Evolutionary conservation across 1,139 yeast genomes (phyloP).

Genomic region (Yamadazyma epiphylla): DNA sequence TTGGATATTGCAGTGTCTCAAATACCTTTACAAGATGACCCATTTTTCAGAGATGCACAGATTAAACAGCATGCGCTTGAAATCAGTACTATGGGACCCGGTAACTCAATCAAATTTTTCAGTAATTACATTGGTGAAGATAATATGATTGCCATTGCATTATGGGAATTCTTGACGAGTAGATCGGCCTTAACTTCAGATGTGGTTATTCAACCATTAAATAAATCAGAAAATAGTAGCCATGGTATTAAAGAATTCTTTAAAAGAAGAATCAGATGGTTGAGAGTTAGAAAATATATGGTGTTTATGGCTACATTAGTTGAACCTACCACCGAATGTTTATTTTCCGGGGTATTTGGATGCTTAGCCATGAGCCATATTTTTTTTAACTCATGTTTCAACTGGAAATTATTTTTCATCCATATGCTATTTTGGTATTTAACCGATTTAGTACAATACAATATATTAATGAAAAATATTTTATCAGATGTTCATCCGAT

Average conservation of each 20-base stretch:
- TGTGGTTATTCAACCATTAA: slow-evolving; percentile 74
- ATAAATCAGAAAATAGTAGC: slow-evolving; percentile 33
- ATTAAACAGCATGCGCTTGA: slow-evolving; percentile 30
- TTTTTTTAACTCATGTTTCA: slow-evolving; percentile 31
- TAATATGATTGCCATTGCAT: slow-evolving; percentile 84
- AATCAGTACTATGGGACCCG: slow-evolving; percentile 35
- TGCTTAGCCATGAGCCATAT: slow-evolving; percentile 53
- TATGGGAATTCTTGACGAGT: slow-evolving; percentile 69
- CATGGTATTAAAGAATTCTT: slow-evolving; percentile 52
- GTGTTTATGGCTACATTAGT: slow-evolving; percentile 78
- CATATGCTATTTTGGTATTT: slow-evolving; percentile 64
- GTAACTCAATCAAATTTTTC: slow-evolving; percentile 60
- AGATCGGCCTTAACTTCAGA: slow-evolving; percentile 80
- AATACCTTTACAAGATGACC: slow-evolving; percentile 18
- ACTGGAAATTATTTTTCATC: slow-evolving; percentile 33
- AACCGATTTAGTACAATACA: slow-evolving; percentile 61
- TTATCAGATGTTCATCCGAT: slow-evolving; percentile 17
- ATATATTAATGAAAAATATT: slow-evolving; percentile 34
- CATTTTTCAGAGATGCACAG: slow-evolving; percentile 28
- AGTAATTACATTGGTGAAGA: slow-evolving; percentile 88
- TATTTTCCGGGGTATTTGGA: slow-evolving; percentile 68
- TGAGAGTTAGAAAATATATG: slow-evolving; percentile 87
- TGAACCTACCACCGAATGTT: slow-evolving; percentile 83
- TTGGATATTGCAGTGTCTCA: slow-evolving; percentile 60
- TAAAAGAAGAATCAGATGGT: slow-evolving; percentile 74